Conservation (phyloP, 352 stramenopile genomes). For the Phytophthora multivora region DNA sequence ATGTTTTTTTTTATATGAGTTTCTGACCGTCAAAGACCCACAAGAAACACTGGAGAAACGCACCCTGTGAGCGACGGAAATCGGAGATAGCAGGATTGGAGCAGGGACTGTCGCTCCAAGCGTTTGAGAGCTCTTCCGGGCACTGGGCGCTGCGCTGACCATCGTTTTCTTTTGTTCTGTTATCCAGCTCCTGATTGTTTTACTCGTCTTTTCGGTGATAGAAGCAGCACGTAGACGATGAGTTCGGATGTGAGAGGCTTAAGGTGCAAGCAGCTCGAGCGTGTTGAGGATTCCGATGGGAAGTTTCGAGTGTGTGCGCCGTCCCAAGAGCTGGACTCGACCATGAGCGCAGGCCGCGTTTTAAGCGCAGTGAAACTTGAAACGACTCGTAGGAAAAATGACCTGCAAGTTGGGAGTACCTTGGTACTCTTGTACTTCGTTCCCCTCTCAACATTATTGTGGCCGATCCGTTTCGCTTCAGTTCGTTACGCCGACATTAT, state of each 20-base stretch:
- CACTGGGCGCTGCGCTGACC: slow-evolving; percentile 28
- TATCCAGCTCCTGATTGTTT: slow-evolving; percentile 17
- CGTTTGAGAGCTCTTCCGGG: slow-evolving; percentile 1
- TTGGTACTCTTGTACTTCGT: no score
- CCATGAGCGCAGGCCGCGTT: slow-evolving; percentile 34
- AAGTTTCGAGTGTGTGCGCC: slow-evolving; percentile 36
- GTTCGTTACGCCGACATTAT: slow-evolving; percentile 31
- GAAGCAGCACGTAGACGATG: slow-evolving; percentile 30
- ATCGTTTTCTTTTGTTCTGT: slow-evolving; percentile 26
- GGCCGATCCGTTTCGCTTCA: slow-evolving; percentile 36
- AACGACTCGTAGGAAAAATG: slow-evolving; percentile 33
- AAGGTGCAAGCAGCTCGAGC: no score
- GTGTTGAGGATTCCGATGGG: slow-evolving; percentile 34
- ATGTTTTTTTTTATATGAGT: slow-evolving; percentile 24
- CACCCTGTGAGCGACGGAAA: slow-evolving; percentile 57
- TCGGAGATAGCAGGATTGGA: slow-evolving; percentile 52
- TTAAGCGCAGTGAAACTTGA: slow-evolving; percentile 31
- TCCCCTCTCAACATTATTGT: not conserved
- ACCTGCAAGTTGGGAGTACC: not conserved
- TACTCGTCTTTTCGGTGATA: slow-evolving; percentile 20
- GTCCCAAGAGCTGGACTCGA: slow-evolving; percentile 26
- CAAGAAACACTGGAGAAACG: slow-evolving; percentile 11
- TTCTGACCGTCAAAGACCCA: not conserved
- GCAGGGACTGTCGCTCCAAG: slow-evolving; percentile 15
- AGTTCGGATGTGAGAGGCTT: slow-evolving; percentile 38